Base-by-base conservation (phyloP, 768 basidiomycete genomes). In the Filobasidium floriforme region DNA sequence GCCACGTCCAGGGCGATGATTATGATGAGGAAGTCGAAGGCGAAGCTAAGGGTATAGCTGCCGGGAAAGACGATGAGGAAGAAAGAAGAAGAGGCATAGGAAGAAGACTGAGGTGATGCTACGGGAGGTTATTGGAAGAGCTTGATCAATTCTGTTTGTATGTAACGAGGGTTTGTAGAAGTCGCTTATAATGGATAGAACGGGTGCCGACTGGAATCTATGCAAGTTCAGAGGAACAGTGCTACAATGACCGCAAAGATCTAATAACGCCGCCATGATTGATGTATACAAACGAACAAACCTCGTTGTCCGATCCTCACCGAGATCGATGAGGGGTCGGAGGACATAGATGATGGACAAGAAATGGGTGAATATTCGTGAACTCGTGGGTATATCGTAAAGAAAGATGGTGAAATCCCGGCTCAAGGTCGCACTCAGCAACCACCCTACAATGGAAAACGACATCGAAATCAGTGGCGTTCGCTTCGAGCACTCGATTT, bases 301-400 rank as follows among this genome's bases (percentile, higher is more conserved):
- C 32, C 32, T 37, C 32, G 32, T 37, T 37, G 32, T 37, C 32
- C 32, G 32, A 37, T 9, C 32, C 32, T 37, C 32, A 9, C 32
- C 32, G 32, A 37, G 32, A 37, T 37, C 9, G 32, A 37, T 9
- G 32, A 37, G 9, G 32, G 32, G 32, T 3, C 9, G 4, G 9
- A 9, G 32, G 32, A 9, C 32, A 37, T 37, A 37, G 32, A 28
- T 18, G 26, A 14, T 49, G 15, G 46, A 49, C 46, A 49, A 19
- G 46, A 49, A 15, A 22, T 15, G 46, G 46, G 15, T 49, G 46
- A 18, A 22, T 15, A 15, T 49, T 49, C 46, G 46, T 49, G 22
- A 49, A 18, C 46, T 49, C 46, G 46, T 49, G 46, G 46, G 46
- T 49, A 49, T 49, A 49, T 49, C 46, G 46, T 49, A 49, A 49